Evolutionary conservation across 2,329 filamentous ascomycete species (phyloP), one percentile per base, ranked within the genome.

Genomic region (Penicillium sp.): DNA sequence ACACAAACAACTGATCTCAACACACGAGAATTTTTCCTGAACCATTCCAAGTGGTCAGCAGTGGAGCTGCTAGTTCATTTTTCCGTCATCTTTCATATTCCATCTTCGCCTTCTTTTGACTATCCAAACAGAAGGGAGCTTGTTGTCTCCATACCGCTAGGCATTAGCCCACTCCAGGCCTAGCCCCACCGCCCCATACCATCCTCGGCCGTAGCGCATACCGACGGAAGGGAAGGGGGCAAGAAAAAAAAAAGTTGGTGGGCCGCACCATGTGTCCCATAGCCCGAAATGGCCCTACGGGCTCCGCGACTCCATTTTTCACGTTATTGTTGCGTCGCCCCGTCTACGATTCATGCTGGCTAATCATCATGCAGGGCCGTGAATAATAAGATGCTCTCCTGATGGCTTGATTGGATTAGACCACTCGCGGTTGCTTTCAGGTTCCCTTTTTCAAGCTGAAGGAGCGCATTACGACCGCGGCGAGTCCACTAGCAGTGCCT

Each of bases 241-340:
- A 60, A 49, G 31, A 31, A 47, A 55, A 52, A 50, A 59, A 58
- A 52, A 50, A 61, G 52, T 54, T 51, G 22, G 54, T 53, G 55
- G 65, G 51, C 60, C 48, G 37, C 45, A 43, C 66, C 66, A 68
- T 68, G 66, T 68, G 66, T 65, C 58, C 65, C 60, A 63, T 60
- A 39, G 53, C 61, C 63, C 56, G 42, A 60, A 54, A 48, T 58
- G 63, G 62, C 45, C 39, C 45, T 51, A 50, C 20, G 49, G 53
- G 50, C 55, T 57, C 47, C 50, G 41, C 28, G 37, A 38, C 58
- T 59, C 53, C 54, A 65, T 41, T 50, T 34, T 25, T 59, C 37
- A 51, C 22, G 51, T 52, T n/a, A 57, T 34, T 28, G 20, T 20
- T 22, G 37, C 38, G 12, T 20, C 15, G 37, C 22, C 38, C 37